phyloP scores from a whole-genome alignment of 2,329 filamentous ascomycete species.

The Pseudogymnoascus destructans region DNA sequence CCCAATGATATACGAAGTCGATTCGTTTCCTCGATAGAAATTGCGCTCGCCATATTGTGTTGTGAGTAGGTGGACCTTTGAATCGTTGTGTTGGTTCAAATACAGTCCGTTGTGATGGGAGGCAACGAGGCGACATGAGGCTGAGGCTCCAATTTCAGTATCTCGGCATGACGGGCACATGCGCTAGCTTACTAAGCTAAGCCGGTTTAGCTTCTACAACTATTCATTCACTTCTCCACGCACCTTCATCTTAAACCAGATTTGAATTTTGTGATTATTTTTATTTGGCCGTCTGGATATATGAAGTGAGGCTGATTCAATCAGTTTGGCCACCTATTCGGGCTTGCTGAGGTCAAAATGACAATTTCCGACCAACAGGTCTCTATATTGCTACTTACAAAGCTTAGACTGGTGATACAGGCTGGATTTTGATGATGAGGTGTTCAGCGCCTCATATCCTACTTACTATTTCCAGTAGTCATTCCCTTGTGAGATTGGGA shows the following conservation, averaged over 20 bases:
- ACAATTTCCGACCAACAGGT: conserved; percentile 93
- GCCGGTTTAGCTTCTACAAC: conserved; percentile 12
- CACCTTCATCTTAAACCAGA: conserved; percentile 40
- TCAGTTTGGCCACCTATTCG: conserved; percentile 82
- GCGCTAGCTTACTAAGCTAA: conserved; percentile 13
- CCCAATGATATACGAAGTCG: conserved; percentile 80
- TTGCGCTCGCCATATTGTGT: conserved; percentile 37
- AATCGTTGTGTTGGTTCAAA: neutral
- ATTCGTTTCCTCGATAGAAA: conserved; percentile 86
- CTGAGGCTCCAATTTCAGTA: conserved; percentile 2
- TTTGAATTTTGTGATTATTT: conserved; percentile 76
- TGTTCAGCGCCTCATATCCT: conserved; percentile 71
- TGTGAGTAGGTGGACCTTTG: neutral
- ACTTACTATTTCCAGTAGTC: conserved; percentile 75
- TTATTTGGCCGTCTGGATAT: conserved; percentile 56
- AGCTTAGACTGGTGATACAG: conserved; percentile 46
- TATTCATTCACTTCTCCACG: conserved; percentile 19
- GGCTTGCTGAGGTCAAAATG: conserved; percentile 58
- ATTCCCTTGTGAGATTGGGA: conserved; percentile 81
- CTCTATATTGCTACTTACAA: conserved; percentile 56
- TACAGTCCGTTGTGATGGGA: neutral
- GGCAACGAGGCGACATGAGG: conserved; percentile 3
- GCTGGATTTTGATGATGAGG: conserved; percentile 35
- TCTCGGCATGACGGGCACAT: neutral
- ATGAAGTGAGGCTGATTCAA: conserved; percentile 56